Evolutionary conservation across 1,284 basidiomycete genomes (phyloP).

Genomic region (Cutaneotrichosporon dermatis): DNA sequence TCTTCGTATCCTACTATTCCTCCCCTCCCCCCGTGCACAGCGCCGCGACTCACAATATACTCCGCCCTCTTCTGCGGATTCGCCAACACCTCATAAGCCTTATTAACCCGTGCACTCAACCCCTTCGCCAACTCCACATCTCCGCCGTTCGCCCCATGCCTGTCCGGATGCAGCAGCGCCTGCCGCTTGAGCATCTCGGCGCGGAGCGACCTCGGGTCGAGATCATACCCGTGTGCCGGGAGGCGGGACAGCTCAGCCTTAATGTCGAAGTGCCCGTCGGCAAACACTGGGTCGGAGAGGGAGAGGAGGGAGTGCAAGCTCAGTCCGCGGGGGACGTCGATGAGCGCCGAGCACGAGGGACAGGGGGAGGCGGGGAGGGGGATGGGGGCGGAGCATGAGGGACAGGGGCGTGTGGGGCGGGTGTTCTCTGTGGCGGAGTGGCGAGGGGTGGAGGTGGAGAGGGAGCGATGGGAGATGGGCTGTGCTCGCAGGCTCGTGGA

Average conservation of each 20-base stretch:
- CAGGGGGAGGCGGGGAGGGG: constrained; percentile 41
- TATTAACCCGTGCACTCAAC: constrained; percentile 42
- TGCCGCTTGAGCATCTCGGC: constrained; percentile 39
- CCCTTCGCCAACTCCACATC: constrained; percentile 32
- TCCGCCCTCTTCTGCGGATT: constrained; percentile 45
- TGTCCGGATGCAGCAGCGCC: constrained; percentile 45
- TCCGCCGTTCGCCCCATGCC: constrained; percentile 18
- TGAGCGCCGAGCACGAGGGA: constrained; percentile 32
- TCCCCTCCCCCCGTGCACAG: too few species aligned
- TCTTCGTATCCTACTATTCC: too few species aligned
- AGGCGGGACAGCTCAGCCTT: constrained; percentile 29
- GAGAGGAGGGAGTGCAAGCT: constrained; percentile 41
- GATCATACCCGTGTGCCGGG: constrained; percentile 35
- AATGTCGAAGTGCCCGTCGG: constrained; percentile 21
- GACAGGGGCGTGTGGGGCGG: constrained; percentile 26
- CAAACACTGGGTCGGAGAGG: constrained; percentile 27
- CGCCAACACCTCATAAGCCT: constrained; percentile 44
- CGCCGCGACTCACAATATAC: constrained; percentile 48
- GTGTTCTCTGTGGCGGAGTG: too few species aligned
- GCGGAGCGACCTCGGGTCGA: constrained; percentile 38
- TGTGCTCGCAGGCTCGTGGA: too few species aligned
- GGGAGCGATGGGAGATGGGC: too few species aligned
- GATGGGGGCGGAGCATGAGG: constrained; percentile 28
- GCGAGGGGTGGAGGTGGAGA: background rate
- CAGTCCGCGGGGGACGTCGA: constrained; percentile 36